Base-by-base conservation (phyloP, 1,284 basidiomycete genomes). In the Puccinia hordei region DNA sequence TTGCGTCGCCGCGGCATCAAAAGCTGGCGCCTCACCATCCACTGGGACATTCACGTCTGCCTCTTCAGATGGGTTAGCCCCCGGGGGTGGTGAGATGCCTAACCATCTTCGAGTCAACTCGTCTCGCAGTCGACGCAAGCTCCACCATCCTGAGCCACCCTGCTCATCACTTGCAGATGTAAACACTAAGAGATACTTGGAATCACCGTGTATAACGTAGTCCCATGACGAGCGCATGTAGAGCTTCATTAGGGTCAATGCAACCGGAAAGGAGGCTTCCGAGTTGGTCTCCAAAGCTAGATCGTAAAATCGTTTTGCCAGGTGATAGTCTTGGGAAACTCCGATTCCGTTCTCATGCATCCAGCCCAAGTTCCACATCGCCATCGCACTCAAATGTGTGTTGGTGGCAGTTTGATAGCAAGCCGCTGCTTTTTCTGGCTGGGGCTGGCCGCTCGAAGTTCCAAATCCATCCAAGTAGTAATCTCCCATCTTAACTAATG, bases 301-400 rank as follows among this genome's bases (percentile, higher is more conserved):
- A 85, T 99, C 97, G 85, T 98, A 99, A 86, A 96, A 92, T 41
- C 97, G 89, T 86, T 99, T 99, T 0, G 97, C 97, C 22, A 99
- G 90, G 86, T 97, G 92, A 88, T 94, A 99, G 86, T 99, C 96
- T 90, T 94, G 82, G 30, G 92, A 90, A 0, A 98, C 93, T 4
- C 97, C 97, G 35, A 92, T 86, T 0, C 97, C 97, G 83, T 94
- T 93, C 87, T 99, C 96, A 85, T 98, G 98, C 94, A 99, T 97
- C 92, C 93, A 98, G 0, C 96, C 97, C 35, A 99, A 87, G 84
- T 98, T 98, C 95, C 95, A 99, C 91, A 96, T 94, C 1, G 96
- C 95, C 83, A 99, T 88, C 0, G 95, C 93, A 83, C 93, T 96
- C 81, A 92, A 84, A 82, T 94, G 92, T 1, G 93, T 95, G 83